Conservation (phyloP, 2,329 filamentous ascomycete species). For the Zymoseptoria passerinii region DNA sequence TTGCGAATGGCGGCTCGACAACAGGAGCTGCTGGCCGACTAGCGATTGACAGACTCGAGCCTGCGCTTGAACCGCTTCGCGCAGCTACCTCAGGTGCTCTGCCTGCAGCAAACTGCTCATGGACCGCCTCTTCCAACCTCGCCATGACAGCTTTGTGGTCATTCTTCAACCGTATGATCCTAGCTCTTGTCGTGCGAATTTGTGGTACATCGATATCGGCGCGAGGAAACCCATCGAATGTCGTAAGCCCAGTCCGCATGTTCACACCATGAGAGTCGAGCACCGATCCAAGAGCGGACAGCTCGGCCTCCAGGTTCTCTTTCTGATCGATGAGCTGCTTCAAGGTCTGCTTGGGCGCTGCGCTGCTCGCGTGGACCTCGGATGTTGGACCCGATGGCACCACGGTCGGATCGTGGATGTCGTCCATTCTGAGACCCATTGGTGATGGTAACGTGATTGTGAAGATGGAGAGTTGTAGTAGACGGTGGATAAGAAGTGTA, state of each 20-base stretch:
- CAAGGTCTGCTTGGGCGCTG: slow-evolving; percentile 55
- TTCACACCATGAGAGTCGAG: slow-evolving; percentile 92
- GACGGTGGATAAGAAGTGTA: not conserved
- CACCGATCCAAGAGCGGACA: slow-evolving; percentile 74
- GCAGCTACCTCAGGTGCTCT: slow-evolving; percentile 15
- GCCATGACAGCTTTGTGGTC: slow-evolving; percentile 88
- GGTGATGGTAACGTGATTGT: not conserved
- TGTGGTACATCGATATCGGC: slow-evolving; percentile 92
- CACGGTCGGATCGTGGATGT: slow-evolving; percentile 62
- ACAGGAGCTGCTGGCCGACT: slow-evolving; percentile 21
- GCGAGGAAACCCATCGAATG: slow-evolving; percentile 83
- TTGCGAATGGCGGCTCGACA: slow-evolving; percentile 66
- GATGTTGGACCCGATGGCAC: slow-evolving; percentile 62
- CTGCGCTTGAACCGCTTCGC: not conserved
- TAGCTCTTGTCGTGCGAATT: slow-evolving; percentile 85
- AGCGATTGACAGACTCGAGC: not conserved
- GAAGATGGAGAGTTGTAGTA: not conserved
- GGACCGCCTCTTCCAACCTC: slow-evolving; percentile 74
- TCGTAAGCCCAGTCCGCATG: slow-evolving; percentile 83
- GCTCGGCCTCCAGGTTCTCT: slow-evolving; percentile 73
- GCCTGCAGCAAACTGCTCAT: slow-evolving; percentile 67
- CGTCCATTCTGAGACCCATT: slow-evolving; percentile 55
- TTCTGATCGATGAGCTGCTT: slow-evolving; percentile 77
- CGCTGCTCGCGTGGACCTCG: slow-evolving; percentile 33
- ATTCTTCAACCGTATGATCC: slow-evolving; percentile 82